These are phyloP conservation scores for Colletotrichum sp. DNA, from an alignment of 2,329 filamentous ascomycete species.

Conservation along the genomic window DNA sequence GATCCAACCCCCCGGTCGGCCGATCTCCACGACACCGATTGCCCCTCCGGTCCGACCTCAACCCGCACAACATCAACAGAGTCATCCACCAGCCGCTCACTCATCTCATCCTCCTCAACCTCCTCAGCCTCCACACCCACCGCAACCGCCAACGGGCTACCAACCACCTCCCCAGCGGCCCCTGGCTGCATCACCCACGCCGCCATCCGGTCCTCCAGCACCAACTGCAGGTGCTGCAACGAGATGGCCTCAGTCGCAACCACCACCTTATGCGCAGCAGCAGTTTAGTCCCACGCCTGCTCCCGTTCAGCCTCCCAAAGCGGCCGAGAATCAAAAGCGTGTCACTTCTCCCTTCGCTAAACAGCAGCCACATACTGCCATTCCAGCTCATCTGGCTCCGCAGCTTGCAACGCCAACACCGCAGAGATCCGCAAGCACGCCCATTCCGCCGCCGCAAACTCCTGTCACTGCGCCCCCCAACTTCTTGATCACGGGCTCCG, in stretches of 20 bases:
- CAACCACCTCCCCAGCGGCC: constrained; percentile 5
- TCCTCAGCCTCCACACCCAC: constrained; percentile 35
- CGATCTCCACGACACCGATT: constrained; percentile 37
- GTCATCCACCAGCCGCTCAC: not conserved
- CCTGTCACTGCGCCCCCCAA: constrained; percentile 30
- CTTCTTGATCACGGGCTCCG: constrained; percentile 41
- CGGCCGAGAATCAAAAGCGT: constrained; percentile 33
- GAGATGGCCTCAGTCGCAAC: constrained; percentile 36
- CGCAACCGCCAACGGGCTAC: constrained; percentile 24
- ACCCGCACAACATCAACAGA: constrained; percentile 28
- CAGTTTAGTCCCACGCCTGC: constrained; percentile 26
- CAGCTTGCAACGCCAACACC: constrained; percentile 36
- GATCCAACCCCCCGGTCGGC: constrained; percentile 27
- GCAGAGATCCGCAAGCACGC: constrained; percentile 34
- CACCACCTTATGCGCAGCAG: constrained; percentile 29
- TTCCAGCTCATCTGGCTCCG: constrained; percentile 47
- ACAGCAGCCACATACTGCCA: constrained; percentile 39
- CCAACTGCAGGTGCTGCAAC: constrained; percentile 31
- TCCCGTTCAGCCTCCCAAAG: constrained; percentile 21
- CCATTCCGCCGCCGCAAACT: constrained; percentile 36
- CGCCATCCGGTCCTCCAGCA: constrained; percentile 4
- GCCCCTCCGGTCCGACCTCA: constrained; percentile 35
- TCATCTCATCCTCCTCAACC: constrained; percentile 21
- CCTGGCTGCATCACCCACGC: constrained; percentile 19
- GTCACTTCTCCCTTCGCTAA: constrained; percentile 31